Evolutionary conservation across 2,329 filamentous ascomycete species (phyloP).

Genomic region (Arthrobotrys sphaeroides): DNA sequence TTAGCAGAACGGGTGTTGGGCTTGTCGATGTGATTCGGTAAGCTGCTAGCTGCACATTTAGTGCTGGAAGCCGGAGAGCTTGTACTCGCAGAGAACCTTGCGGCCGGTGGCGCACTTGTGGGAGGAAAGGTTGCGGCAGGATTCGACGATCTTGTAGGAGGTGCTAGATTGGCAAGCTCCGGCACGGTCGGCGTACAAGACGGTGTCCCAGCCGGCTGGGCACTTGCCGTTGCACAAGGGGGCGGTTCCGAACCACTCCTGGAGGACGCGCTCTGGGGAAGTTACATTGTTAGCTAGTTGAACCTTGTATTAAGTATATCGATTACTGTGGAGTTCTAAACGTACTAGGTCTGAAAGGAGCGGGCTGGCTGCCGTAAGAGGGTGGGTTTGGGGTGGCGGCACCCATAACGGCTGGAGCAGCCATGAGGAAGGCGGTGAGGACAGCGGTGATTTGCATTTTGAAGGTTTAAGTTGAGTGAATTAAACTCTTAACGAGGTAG

Average conservation of each 20-base stretch:
- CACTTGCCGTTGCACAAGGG: conserved; percentile 51
- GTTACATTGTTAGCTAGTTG: neutral
- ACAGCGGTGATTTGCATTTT: conserved; percentile 53
- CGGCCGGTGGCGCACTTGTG: conserved; percentile 44
- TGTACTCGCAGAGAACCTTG: conserved; percentile 52
- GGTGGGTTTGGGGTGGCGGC: conserved; percentile 44
- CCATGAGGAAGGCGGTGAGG: conserved; percentile 44
- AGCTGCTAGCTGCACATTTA: conserved; percentile 1
- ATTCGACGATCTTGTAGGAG: conserved; percentile 50
- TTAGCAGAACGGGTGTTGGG: neutral
- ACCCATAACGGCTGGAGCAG: conserved; percentile 49
- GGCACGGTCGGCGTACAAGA: conserved; percentile 44
- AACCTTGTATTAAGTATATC: neutral
- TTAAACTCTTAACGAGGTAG: conserved; percentile 1
- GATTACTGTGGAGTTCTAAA: neutral
- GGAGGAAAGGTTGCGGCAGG: conserved; percentile 50
- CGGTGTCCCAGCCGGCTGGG: conserved; percentile 44
- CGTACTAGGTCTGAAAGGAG: conserved; percentile 36
- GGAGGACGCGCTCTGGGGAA: conserved; percentile 46
- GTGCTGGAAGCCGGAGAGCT: conserved; percentile 31
- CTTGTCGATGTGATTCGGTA: neutral
- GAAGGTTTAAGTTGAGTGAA: conserved; percentile 12
- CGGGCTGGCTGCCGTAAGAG: conserved; percentile 17
- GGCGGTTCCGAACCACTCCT: conserved; percentile 53
- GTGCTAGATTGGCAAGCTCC: conserved; percentile 45